phyloP scores from a whole-genome alignment of 768 basidiomycete genomes.

The Naematelia encephala region DNA sequence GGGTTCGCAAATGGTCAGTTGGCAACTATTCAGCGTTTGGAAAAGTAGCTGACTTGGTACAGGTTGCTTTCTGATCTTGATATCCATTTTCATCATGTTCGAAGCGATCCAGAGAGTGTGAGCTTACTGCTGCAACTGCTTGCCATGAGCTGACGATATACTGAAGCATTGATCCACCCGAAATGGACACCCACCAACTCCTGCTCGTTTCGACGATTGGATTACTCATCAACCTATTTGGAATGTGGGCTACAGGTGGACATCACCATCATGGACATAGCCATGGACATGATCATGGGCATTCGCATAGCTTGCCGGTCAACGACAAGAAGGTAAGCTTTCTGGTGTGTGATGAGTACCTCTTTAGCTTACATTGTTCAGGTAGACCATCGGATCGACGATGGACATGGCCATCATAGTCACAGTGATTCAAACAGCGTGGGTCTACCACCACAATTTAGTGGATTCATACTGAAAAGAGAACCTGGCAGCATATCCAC shows the following conservation, averaged over 20 bases:
- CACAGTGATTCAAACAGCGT: constrained; percentile 8
- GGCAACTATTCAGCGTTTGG: constrained; percentile 9
- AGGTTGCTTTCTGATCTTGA: constrained; percentile 53
- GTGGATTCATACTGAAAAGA: too few species aligned
- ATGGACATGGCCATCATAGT: constrained; percentile 4
- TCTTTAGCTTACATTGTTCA: not conserved
- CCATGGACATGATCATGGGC: constrained; percentile 39
- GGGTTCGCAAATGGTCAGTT: constrained; percentile 98
- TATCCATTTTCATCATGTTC: constrained; percentile 96
- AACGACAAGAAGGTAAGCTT: constrained; percentile 35
- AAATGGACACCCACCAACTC: constrained; percentile 90
- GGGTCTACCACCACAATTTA: too few species aligned
- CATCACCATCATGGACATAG: constrained; percentile 43
- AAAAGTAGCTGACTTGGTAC: not conserved
- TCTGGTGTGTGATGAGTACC: not conserved
- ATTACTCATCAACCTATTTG: constrained; percentile 89
- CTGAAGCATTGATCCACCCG: constrained; percentile 88
- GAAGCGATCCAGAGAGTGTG: constrained; percentile 94
- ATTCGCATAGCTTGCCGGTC: constrained; percentile 28
- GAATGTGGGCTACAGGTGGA: constrained; percentile 98
- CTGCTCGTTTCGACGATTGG: constrained; percentile 84
- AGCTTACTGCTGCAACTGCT: constrained; percentile 27
- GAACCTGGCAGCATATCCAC: not conserved
- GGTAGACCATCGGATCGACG: constrained; percentile 9
- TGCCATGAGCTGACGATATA: not conserved